Conservation (phyloP, 495 filamentous ascomycete genomes). For the Cenococcum geophilum region DNA sequence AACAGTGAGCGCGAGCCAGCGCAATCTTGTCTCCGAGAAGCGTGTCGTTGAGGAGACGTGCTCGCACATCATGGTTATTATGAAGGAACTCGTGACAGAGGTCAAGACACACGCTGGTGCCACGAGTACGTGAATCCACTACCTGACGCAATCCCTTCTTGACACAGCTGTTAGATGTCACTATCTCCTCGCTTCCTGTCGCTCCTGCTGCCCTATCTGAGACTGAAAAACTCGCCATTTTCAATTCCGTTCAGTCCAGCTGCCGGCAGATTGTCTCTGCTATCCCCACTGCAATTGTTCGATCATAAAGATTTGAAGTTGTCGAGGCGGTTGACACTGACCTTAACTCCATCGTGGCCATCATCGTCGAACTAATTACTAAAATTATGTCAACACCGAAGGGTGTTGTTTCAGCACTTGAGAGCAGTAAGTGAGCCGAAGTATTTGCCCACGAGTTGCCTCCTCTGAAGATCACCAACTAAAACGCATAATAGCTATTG, state of each 20-base stretch:
- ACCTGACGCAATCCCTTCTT: background rate
- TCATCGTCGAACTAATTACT: background rate
- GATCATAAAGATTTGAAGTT: background rate
- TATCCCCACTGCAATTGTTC: background rate
- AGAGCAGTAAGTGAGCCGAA: background rate
- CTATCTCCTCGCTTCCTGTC: background rate
- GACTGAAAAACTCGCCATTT: background rate
- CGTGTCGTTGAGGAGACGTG: background rate
- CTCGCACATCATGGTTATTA: background rate
- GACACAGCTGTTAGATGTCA: too few relatives aligned
- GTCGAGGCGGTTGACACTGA: background rate
- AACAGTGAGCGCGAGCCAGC: background rate
- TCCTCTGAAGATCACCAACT: background rate
- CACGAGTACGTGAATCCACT: background rate
- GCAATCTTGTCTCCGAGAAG: background rate
- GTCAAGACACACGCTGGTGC: conserved; percentile 3
- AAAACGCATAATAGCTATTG: background rate
- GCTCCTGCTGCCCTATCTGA: background rate
- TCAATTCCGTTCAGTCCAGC: background rate
- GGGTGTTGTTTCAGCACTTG: background rate
- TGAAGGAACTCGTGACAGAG: background rate
- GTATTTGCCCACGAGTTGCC: background rate
- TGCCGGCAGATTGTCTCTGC: background rate
- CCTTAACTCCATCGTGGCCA: background rate
- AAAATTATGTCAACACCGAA: background rate